A percentile compares a stretch with the other conserved stretches of the same genome.
Conservation (phyloP, 1,139 yeast genomes). For the Sugiyamaella xylanicola region DNA sequence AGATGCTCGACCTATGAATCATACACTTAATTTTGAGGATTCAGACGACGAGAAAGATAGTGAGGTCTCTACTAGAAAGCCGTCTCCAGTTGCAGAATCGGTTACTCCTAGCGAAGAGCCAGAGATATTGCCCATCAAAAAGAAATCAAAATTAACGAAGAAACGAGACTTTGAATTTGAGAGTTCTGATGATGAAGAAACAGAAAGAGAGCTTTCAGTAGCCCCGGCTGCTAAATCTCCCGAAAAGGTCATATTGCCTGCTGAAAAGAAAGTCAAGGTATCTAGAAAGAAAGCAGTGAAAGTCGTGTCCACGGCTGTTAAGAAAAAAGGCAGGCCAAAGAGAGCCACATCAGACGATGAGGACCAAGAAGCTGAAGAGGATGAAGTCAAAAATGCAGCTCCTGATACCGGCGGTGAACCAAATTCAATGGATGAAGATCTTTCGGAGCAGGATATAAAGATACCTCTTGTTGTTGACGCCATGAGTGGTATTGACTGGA, state of each 20-base stretch:
- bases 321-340: slow-evolving; percentile 12
- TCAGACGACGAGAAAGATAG: slow-evolving; percentile 50
- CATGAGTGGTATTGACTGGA: slow-evolving; percentile 33
- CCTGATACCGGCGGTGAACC: slow-evolving; percentile 6
- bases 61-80: slow-evolving; percentile 42
- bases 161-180: slow-evolving; percentile 34
- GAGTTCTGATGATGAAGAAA: slow-evolving; percentile 33
- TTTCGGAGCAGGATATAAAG: not conserved
- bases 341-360: slow-evolving; percentile 6
- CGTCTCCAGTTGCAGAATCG: slow-evolving; percentile 47
- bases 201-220: slow-evolving; percentile 20
- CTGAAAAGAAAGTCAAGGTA: slow-evolving; percentile 25
- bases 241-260: slow-evolving; percentile 19
- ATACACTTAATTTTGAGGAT: slow-evolving; percentile 58
- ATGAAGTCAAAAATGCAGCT: not conserved
- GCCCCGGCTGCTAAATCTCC: not conserved
- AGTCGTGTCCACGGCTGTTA: not conserved
- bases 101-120: slow-evolving; percentile 23
- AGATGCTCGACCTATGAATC: slow-evolving; percentile 63
- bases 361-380: not conserved
- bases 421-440: slow-evolving; percentile 1
- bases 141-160: slow-evolving; percentile 10
- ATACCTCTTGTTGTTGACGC: slow-evolving; percentile 4
- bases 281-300: slow-evolving; percentile 25
- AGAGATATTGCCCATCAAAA: slow-evolving; percentile 21